Percentiles rank a stretch among this genome's conserved stretches.
phyloP scores from a whole-genome alignment of 371 early-diverging fungal species.

The Circinella umbellata region DNA sequence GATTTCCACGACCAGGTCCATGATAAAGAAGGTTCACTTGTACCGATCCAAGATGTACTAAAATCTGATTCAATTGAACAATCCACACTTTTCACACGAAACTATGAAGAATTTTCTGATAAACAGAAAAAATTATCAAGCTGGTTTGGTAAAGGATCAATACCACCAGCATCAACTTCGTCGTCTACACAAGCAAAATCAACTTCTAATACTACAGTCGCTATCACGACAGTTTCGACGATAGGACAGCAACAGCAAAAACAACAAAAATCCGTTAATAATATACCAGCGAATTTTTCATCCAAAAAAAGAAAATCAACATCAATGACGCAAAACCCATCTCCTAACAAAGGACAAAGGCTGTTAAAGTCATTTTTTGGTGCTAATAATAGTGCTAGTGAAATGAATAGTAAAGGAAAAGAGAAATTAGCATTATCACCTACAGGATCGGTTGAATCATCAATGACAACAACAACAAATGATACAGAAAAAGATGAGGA shows the following conservation, averaged over 20 bases:
- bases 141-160: conserved; percentile 38
- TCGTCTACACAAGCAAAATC: neutral
- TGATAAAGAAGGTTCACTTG: conserved; percentile 13
- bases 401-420: neutral
- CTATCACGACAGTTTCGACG: neutral
- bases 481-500: conserved; percentile 3
- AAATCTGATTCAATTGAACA: conserved; percentile 20
- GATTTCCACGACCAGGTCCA: conserved; percentile 52
- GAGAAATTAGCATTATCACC: neutral
- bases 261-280: neutral
- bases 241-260: neutral
- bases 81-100: conserved; percentile 62
- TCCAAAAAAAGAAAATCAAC: conserved; percentile 5
- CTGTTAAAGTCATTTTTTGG: conserved; percentile 7
- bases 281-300: neutral
- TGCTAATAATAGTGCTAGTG: neutral
- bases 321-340: neutral
- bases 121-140: conserved; percentile 60
- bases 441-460: neutral
- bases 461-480: conserved; percentile 7
- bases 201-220: neutral
- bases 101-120: conserved; percentile 67
- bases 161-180: conserved; percentile 7
- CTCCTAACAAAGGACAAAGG: conserved; percentile 14
- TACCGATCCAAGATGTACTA: conserved; percentile 10